Conservation (phyloP, 2,329 filamentous ascomycete genomes). For the Rhynchosporium agropyri region DNA sequence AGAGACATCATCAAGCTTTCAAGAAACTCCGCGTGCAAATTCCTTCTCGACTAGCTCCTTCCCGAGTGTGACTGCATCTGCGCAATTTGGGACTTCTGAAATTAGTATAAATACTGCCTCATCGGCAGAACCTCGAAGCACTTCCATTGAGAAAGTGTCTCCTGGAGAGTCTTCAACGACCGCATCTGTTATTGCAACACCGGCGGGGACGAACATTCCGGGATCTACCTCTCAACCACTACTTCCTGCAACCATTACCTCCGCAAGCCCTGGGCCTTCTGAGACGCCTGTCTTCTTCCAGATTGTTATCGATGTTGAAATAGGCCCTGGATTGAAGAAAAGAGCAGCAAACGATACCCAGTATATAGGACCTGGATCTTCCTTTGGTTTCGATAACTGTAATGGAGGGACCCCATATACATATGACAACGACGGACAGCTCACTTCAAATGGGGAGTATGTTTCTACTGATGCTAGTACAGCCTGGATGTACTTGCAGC, state of each 20-base stretch:
- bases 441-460: not conserved
- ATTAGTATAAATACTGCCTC: not conserved
- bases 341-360: not conserved
- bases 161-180: not conserved
- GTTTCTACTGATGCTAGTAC: not conserved
- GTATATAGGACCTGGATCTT: not conserved
- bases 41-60: not conserved
- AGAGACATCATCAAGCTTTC: not conserved
- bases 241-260: not conserved
- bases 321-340: not conserved
- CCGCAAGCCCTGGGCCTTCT: not conserved
- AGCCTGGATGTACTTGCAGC: not conserved
- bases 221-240: not conserved
- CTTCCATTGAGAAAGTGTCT: not conserved
- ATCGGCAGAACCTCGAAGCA: not conserved
- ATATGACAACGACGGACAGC: constrained; percentile 2
- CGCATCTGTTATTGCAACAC: not conserved
- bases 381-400: not conserved
- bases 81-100: not conserved
- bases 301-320: not conserved
- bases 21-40: no score
- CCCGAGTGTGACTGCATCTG: not conserved
- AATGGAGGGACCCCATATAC: not conserved
- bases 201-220: not conserved
- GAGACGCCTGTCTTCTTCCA: not conserved